Base-by-base conservation (phyloP, 257 asterid species). In the Nicotiana undulata region DNA sequence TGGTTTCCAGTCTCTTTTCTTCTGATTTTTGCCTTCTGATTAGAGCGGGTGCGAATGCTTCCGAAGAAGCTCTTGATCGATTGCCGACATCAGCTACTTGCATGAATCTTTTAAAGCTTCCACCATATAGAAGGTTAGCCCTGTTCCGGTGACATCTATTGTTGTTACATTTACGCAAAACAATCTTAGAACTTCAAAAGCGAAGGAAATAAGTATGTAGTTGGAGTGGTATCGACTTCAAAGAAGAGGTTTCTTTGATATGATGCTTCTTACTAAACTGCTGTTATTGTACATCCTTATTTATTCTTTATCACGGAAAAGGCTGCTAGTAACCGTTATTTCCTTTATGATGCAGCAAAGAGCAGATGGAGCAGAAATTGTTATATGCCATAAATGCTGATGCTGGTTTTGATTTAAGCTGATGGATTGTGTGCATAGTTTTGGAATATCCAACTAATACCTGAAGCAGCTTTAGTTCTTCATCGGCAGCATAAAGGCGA, bases 101-200 rank as follows among this genome's bases (percentile, higher is more conserved):
- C 95, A 92, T 96, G 99, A 96, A 96, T 89, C 98, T 96, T 63
- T 87, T 96, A 75, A 94, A 96, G 84, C 97, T 96, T 84, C 99
- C 99, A 40, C 99, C 99, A 26, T 96, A 96, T 85, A 79, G 92
- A 91, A 96, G 98, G 99, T 95, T 80, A 75, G 86, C 75, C 63
- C 58, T 58, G 68, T 31, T 84, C n/a, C 34, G 8, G 34, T 70
- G 77, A 44, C 24, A 70, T 70, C 13, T 70, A 44, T 20, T 44
- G 16, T 22, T 44, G 80, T 49, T 52, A 59, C 34, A 66, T 79
- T 76, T 32, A 44, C 4, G 44, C 32, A 49, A 52, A 1, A 16
- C 22, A 60, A 68, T 22, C 79, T 16, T 37, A 11, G 11, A 68
- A 44, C 59, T 70, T 70, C 59, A 22, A 70, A 70, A 44, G 22